Evolutionary conservation across 345 rosid genomes (phyloP).

Genomic region (Melastoma malabathricum): DNA sequence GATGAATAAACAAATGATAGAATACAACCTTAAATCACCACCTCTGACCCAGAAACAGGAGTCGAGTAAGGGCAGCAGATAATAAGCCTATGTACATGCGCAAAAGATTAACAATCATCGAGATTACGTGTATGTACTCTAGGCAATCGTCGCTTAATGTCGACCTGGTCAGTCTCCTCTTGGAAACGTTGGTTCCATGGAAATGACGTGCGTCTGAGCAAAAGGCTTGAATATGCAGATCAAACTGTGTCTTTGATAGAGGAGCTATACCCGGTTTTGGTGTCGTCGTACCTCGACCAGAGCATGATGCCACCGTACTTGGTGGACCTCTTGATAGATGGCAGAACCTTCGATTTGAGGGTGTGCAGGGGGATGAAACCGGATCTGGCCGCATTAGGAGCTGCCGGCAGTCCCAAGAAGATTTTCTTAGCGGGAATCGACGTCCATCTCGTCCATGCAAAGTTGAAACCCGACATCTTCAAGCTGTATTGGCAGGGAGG

Average conservation of each 20-base stretch:
- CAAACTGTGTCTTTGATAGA: constrained; percentile 11
- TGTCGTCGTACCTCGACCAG: constrained; percentile 19
- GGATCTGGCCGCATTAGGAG: constrained; percentile 7
- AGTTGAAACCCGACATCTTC: not conserved
- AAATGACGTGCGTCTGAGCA: too few species aligned
- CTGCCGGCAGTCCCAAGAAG: constrained; percentile 19
- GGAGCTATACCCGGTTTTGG: constrained; percentile 12
- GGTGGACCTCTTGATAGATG: constrained; percentile 10
- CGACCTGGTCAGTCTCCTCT: too few species aligned
- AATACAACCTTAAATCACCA: too few species aligned
- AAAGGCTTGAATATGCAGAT: not conserved
- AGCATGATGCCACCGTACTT: constrained; percentile 24
- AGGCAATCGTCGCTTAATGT: too few species aligned
- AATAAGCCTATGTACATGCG: too few species aligned
- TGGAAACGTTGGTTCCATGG: too few species aligned
- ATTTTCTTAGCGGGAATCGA: constrained; percentile 5
- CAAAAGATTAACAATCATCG: too few species aligned
- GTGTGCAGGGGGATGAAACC: constrained; percentile 14
- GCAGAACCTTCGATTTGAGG: constrained; percentile 12
- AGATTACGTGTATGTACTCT: too few species aligned
- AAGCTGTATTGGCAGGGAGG: constrained; percentile 17
- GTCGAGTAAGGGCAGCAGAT: too few species aligned
- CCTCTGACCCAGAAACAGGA: too few species aligned
- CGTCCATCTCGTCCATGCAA: constrained; percentile 20
- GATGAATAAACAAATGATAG: too few species aligned